phyloP scores from a whole-genome alignment of 306 rosid species.

The Sechiopsis laciniata region DNA sequence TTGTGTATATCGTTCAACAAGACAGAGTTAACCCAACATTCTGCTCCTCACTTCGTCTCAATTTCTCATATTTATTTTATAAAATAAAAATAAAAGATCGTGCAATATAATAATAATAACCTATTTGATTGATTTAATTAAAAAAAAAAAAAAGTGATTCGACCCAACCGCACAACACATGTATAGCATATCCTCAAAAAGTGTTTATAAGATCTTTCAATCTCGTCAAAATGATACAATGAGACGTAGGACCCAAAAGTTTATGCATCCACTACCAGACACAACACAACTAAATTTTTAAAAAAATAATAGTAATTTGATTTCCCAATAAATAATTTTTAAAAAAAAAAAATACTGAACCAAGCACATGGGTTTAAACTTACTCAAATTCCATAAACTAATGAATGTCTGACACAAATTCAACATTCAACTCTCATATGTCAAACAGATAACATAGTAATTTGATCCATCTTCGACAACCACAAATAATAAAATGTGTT shows the following conservation, averaged over 20 bases:
- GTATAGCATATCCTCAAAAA: constrained; percentile 14
- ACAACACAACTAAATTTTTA: constrained; percentile 3
- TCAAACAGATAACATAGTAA: constrained; percentile 11
- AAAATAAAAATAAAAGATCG: too few relatives aligned
- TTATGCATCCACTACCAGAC: constrained; percentile 10
- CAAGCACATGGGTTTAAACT: constrained; percentile 57
- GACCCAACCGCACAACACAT: constrained; percentile 14
- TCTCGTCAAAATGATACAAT: constrained; percentile 16
- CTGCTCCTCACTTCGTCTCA: too few relatives aligned
- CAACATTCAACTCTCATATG: constrained; percentile 11
- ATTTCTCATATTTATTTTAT: too few relatives aligned
- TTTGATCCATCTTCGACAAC: constrained; percentile 16
- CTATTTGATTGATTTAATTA: too few relatives aligned
- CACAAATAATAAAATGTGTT: constrained; percentile 10
- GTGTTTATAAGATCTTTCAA: constrained; percentile 18
- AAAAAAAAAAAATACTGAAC: constrained; percentile 33
- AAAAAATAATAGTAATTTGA: too few relatives aligned
- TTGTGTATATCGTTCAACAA: too few relatives aligned
- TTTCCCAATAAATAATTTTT: not conserved
- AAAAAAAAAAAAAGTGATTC: not conserved
- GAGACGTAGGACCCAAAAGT: constrained; percentile 17
- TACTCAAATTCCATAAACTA: constrained; percentile 27
- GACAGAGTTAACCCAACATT: too few relatives aligned
- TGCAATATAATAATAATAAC: too few relatives aligned
- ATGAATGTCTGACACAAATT: constrained; percentile 34